Conservation (phyloP, 2,329 filamentous ascomycete species). For the Colletotrichum lupini region DNA sequence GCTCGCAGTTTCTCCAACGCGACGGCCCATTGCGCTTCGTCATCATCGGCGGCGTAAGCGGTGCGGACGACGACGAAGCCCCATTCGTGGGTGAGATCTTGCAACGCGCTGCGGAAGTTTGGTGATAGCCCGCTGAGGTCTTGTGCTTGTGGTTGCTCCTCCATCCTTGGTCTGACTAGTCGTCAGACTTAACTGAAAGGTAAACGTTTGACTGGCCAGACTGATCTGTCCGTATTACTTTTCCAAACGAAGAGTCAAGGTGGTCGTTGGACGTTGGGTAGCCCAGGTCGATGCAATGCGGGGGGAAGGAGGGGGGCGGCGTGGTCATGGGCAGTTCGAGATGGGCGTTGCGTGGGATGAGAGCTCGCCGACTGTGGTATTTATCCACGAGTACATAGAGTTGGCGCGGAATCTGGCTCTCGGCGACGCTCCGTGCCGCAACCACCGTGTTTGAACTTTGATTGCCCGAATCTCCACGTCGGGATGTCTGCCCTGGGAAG, state of each 20-base stretch:
- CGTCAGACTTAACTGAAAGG: background rate
- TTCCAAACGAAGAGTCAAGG: background rate
- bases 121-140: background rate
- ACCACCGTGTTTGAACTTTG: background rate
- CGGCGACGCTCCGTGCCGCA: background rate
- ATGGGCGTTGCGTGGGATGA: no score
- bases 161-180: background rate
- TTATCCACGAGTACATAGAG: no score
- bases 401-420: background rate
- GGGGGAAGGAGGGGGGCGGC: no score
- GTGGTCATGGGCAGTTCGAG: no score
- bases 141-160: background rate
- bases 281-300: no score
- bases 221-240: no score
- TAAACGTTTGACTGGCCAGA: background rate
- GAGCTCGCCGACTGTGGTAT: no score
- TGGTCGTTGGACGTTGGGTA: no score
- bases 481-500: background rate
- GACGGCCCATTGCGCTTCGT: background rate
- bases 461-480: background rate
- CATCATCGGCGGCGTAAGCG: background rate
- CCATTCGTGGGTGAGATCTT: background rate
- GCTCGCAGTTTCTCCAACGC: background rate
- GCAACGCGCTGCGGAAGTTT: background rate
- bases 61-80: slow-evolving; percentile 4